Evolutionary conservation across 345 rosid species (phyloP).

Genomic region (Capsella bursapastoris): DNA sequence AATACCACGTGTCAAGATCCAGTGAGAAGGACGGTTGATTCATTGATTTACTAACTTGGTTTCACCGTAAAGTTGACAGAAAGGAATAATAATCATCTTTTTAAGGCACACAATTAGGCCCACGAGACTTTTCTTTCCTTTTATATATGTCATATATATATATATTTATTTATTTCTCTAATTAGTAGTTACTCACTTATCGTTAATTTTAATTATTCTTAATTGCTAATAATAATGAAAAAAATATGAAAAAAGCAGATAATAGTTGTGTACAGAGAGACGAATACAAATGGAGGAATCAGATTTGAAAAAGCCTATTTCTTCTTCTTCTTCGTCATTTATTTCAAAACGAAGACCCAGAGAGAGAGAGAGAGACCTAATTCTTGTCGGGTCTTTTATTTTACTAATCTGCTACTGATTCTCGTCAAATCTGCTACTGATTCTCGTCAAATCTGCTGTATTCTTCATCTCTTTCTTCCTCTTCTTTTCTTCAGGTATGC

Average conservation of each 20-base stretch:
- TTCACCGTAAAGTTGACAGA: constrained; percentile 13
- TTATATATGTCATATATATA: background rate
- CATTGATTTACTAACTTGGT: background rate
- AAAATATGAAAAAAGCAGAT: background rate
- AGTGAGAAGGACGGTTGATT: constrained; percentile 14
- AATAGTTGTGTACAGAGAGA: constrained; percentile 3
- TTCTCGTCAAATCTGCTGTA: constrained; percentile 12
- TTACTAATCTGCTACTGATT: background rate
- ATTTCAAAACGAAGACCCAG: constrained; percentile 37
- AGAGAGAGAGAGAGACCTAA: constrained; percentile 4
- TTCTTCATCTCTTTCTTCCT: background rate
- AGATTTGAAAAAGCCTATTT: constrained; percentile 23
- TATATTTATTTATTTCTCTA: background rate
- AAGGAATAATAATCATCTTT: constrained; percentile 5
- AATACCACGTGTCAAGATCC: constrained; percentile 41
- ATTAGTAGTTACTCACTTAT: background rate
- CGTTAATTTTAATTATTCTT: background rate
- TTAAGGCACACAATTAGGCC: constrained; percentile 8
- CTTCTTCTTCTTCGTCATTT: background rate
- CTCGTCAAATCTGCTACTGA: constrained; percentile 12
- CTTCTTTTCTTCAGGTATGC: constrained; percentile 26
- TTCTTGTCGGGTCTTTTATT: constrained; percentile 13
- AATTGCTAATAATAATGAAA: background rate
- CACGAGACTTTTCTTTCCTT: constrained; percentile 24
- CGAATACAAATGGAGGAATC: background rate